Evolutionary conservation across 2,329 filamentous ascomycete genomes (phyloP), one percentile per base, ranked within the genome.

Genomic region (Alternaria postmessia): DNA sequence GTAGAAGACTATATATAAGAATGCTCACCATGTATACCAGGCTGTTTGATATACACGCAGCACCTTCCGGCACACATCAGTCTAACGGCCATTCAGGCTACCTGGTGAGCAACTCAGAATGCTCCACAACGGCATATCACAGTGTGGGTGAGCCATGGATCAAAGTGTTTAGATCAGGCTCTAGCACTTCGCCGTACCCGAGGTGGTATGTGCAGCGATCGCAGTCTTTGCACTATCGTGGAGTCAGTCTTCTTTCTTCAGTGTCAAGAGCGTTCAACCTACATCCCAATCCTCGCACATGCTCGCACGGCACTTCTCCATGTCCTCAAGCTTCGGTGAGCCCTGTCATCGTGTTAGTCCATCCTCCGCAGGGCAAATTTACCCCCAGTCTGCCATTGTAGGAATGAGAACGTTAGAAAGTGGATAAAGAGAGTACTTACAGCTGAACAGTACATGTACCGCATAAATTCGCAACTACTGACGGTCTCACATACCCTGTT

Each of bases 141-240:
- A 24, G 39, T 38, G 28, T 18, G 14, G 51, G 51, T 11, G 51
- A 53, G 8, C 48, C 30, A 20, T 28, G 51, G 5, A 55, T n/a
- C 16, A 60, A n/a, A 16, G 59, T 61, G 26, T 20, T 28, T 12
- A 57, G 5, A 38, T 57, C 54, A 6, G 54, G 54, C 49, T 42
- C 9, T 22, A 57, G 8, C 32, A 43, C 42, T 8, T 20, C 54
- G 9, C 53, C 58, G 14, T 43, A 42, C n/a, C 42, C 47, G 7
- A 42, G 18, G 12, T 18, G 52, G 28, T 41, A 62, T 16, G 53
- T 44, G 34, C 59, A 62, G 9, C 59, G 59, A 43, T 62, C 59
- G 18, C 59, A 62, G n/a, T 38, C 55, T 22, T 34, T 34, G 51
- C 59, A 62, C 59, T 62, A 26, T 18, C 20, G 7, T 20, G 18